Conservation (phyloP, 1,139 yeast genomes). For the Sugiyamaella pinicola region DNA sequence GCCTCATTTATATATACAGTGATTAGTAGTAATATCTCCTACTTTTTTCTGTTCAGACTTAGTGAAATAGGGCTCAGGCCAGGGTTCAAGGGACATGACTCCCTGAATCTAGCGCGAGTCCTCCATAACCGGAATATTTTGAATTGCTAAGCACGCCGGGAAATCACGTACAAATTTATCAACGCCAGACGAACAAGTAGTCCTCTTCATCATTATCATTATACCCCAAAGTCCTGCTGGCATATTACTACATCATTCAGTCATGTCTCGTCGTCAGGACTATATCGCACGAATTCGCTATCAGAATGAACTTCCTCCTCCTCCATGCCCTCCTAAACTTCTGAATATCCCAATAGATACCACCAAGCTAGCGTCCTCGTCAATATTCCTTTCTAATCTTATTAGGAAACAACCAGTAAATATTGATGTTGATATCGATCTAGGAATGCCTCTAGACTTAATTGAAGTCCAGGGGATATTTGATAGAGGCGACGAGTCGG, state of each 20-base stretch:
- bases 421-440: conserved; percentile 68
- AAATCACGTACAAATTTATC: too few species aligned
- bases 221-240: background rate
- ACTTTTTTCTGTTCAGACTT: too few species aligned
- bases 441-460: conserved; percentile 81
- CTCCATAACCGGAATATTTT: too few species aligned
- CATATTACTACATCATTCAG: background rate
- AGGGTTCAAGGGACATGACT: too few species aligned
- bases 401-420: conserved; percentile 72
- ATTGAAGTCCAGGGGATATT: conserved; percentile 68
- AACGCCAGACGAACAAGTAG: too few species aligned
- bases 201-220: background rate
- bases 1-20: too few species aligned
- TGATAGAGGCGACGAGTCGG: conserved; percentile 59
- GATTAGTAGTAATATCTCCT: too few species aligned
- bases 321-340: conserved; percentile 88
- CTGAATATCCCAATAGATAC: conserved; percentile 54
- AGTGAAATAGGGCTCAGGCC: too few species aligned
- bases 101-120: too few species aligned
- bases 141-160: too few species aligned
- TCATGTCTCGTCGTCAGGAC: conserved; percentile 59
- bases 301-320: conserved; percentile 87
- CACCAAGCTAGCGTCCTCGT: conserved; percentile 56
- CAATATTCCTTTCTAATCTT: conserved; percentile 63
- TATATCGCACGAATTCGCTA: conserved; percentile 86